These are phyloP conservation scores for Rhodotorula babjevae DNA, from an alignment of 768 basidiomycete species.

Conservation along the genomic window DNA sequence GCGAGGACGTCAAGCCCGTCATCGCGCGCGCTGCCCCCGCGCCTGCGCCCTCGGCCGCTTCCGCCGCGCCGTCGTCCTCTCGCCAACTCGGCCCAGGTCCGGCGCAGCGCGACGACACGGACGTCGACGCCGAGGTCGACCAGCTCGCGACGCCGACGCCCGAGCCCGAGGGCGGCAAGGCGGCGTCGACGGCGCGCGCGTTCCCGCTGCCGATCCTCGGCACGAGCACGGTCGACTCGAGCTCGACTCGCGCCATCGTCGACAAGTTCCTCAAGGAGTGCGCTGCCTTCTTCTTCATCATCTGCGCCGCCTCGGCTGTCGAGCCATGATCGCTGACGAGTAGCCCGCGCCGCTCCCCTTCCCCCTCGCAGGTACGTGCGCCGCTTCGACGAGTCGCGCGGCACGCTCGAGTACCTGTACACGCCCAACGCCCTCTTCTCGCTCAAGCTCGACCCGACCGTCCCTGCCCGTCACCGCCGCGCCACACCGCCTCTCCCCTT, in stretches of 20 bases:
- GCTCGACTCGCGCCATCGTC: constrained; percentile 1
- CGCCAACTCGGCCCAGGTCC: no score
- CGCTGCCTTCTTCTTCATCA: background rate
- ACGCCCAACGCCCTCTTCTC: constrained; percentile 28
- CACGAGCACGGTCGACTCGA: constrained; percentile 6
- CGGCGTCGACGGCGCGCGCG: background rate
- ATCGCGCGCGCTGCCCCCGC: background rate
- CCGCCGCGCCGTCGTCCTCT: no score
- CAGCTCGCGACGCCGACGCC: constrained; percentile 12
- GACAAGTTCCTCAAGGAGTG: constrained; percentile 24
- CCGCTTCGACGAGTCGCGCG: constrained; percentile 24
- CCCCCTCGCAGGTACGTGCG: constrained; percentile 24
- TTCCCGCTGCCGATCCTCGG: constrained; percentile 13
- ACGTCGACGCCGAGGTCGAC: constrained; percentile 18
- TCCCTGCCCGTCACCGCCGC: constrained; percentile 6
- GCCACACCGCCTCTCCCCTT: background rate
- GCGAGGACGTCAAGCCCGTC: constrained; percentile 31
- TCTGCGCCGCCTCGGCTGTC: background rate
- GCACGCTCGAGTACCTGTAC: constrained; percentile 27
- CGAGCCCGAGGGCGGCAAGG: background rate
- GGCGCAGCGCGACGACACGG: background rate
- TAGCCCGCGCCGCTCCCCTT: no score
- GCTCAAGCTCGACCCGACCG: constrained; percentile 7
- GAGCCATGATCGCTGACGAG: no score
- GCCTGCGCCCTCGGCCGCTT: background rate